Percentiles rank a stretch among this genome's conserved stretches.
Conservation (phyloP, 2,329 filamentous ascomycete species). For the Biscogniauxia mediterranea region DNA sequence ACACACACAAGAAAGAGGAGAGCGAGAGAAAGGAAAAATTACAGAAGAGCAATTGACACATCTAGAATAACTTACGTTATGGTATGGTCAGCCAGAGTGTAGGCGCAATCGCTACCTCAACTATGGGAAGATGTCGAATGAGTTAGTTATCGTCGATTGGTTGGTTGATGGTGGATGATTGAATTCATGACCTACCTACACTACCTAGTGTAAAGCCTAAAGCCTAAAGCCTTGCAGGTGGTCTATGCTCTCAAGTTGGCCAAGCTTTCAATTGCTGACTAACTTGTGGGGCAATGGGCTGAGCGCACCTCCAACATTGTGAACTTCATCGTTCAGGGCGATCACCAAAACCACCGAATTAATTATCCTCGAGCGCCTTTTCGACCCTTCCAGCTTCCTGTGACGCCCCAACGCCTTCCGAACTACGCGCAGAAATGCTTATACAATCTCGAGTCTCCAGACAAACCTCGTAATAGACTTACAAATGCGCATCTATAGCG, state of each 20-base stretch:
- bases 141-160: constrained; percentile 1
- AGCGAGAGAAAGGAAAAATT: neutral
- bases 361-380: constrained; percentile 12
- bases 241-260: neutral
- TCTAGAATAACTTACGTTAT: neutral
- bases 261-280: constrained; percentile 8
- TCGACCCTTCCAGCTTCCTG: constrained; percentile 4
- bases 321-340: constrained; percentile 13
- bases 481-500: constrained; percentile 4
- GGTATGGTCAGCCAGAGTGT: neutral
- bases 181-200: neutral
- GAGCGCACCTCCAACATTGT: constrained; percentile 15
- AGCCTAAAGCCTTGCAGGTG: too few species aligned
- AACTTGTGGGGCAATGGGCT: constrained; percentile 10
- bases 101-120: too few species aligned
- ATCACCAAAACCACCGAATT: constrained; percentile 5
- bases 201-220: too few species aligned
- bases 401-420: constrained; percentile 1
- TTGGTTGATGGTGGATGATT: neutral
- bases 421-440: constrained; percentile 20
- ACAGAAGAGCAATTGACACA: neutral
- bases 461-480: constrained; percentile 4
- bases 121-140: neutral
- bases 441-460: neutral
- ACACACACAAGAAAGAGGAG: neutral